Evolutionary conservation across 148 eudicot genomes (phyloP), one percentile per base, ranked within the genome.

Genomic region (Hydrangea macrophylla): DNA sequence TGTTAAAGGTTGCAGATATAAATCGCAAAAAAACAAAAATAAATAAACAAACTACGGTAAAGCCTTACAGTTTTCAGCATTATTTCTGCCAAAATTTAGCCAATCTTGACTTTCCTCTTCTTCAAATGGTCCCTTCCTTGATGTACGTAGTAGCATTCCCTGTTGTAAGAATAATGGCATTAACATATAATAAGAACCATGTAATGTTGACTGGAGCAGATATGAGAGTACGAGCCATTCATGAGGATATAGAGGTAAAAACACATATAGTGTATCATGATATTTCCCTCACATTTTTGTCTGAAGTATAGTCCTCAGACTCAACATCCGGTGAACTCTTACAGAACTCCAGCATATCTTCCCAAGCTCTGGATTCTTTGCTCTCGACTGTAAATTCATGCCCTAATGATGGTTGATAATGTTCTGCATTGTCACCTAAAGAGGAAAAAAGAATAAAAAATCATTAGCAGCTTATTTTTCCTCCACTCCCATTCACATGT

Each of bases 271-370:
- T 15, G n/a, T 48, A 48, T 18, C 20, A 48, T 48, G n/a, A 48
- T 48, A 17, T 18, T 27, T 17, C 61, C 55, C 86, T 75, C 70
- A 83, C 87, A 72, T 67, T 78, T 61, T 7, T 65, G 60, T 80
- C 68, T 0, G 40, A 27, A 20, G 60, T 58, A 66, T 73, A 57
- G 10, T 42, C 73, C 67, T 71, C 73, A 1, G 65, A 70, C 12
- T 69, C 81, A 58, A 42, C 65, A 57, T 48, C 30, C 17, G 59
- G 55, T 30, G 83, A 61, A 67, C 54, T 54, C 36, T 68, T 72
- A 69, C 64, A 58, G 48, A 45, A 35, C 35, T 74, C 77, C 23
- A 75, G 71, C 72, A 79, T 56, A 26, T 75, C 77, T 39, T 60
- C 51, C 88, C 88, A 81, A 45, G 63, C 33, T 58, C 66, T 68